Base-by-base conservation (phyloP, 2,329 filamentous ascomycete genomes). In the Cordyceps cicadae region DNA sequence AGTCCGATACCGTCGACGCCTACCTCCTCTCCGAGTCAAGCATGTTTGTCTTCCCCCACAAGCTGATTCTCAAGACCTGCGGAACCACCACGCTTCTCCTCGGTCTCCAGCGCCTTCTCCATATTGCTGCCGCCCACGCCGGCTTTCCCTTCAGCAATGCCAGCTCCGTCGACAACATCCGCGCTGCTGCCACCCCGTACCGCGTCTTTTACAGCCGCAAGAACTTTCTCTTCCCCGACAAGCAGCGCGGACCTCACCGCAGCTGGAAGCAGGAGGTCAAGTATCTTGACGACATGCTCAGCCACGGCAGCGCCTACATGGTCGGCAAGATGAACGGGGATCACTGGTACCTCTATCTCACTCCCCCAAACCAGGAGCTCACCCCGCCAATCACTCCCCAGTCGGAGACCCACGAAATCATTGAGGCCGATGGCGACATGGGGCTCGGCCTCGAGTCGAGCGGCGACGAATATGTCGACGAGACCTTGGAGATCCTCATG, bases 1-100 rank as follows among this genome's bases (percentile, higher is more conserved):
- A 93, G 72, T 96, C 93, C 26, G 92, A 96, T 65, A 87, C 93
- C 71, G 89, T 97, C 68, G 94, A 99, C 71, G 93, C 94, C 66
- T 99, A 99, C 72, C 85, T 99, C 7, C 82, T 99, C 60, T 99
- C 94, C 64, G 94, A 99, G 78, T 97, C 94, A 46, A 97, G 94
- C 88, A 96, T 99, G 92, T 99, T 99, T 73, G 91, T 99, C 68
- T 99, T 96, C 75, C 92, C 92, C n/a, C 94, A 99, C 84, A 99
- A 99, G 81, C 84, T 99, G 65, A 96, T 99, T 63, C 81, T 99
- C 67, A 99, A 99, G 84, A 99, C 94, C 8, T 99, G 94, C 70
- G 94, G 94, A 63, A 99, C 94, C 26, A 99, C 94, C 15, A 99
- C 94, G 3, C 79, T 99, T 58, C 84, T 99, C 7, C 87, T 89